Conservation (phyloP, 2,329 filamentous ascomycete species). For the Seiridium unicorne region DNA sequence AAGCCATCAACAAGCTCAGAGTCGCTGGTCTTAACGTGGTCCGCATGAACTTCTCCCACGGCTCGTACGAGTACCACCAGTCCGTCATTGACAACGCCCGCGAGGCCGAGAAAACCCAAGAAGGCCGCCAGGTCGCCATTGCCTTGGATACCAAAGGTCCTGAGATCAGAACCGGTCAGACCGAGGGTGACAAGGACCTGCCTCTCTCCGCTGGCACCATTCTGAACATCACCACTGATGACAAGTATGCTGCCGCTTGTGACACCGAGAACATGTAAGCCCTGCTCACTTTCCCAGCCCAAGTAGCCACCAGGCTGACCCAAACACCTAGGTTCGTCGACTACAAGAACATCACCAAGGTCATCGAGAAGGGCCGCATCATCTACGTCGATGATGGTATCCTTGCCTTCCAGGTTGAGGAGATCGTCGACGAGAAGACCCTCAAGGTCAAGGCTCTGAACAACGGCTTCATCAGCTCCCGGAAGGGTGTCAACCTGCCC, state of each 20-base stretch:
- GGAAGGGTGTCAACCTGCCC: slow-evolving; percentile 98
- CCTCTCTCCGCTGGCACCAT: slow-evolving; percentile 80
- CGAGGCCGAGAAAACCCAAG: slow-evolving; percentile 73
- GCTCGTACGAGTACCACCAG: slow-evolving; percentile 95
- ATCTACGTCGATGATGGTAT: slow-evolving; percentile 99
- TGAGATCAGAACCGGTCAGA: slow-evolving; percentile 63
- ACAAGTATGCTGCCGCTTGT: slow-evolving; percentile 79
- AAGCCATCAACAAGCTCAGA: slow-evolving; percentile 95
- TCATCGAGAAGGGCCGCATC: slow-evolving; percentile 84
- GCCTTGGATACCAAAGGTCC: slow-evolving; percentile 75
- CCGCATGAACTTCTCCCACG: slow-evolving; percentile 99
- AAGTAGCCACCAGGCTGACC: too few species aligned
- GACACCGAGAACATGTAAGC: slow-evolving; percentile 92
- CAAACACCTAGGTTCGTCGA: slow-evolving; percentile 75
- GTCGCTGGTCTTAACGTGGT: slow-evolving; percentile 93
- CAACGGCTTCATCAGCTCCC: slow-evolving; percentile 98
- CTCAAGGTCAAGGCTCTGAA: slow-evolving; percentile 85
- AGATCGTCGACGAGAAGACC: slow-evolving; percentile 85
- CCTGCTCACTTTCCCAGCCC: too few species aligned
- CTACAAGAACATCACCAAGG: slow-evolving; percentile 99
- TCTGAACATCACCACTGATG: slow-evolving; percentile 96
- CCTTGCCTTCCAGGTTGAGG: slow-evolving; percentile 89
- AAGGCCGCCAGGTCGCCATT: slow-evolving; percentile 89
- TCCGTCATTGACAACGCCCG: slow-evolving; percentile 96
- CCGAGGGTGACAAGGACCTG: slow-evolving; percentile 83